Conservation (phyloP, 2,329 filamentous ascomycete genomes). For the Exserohilum rostratum region DNA sequence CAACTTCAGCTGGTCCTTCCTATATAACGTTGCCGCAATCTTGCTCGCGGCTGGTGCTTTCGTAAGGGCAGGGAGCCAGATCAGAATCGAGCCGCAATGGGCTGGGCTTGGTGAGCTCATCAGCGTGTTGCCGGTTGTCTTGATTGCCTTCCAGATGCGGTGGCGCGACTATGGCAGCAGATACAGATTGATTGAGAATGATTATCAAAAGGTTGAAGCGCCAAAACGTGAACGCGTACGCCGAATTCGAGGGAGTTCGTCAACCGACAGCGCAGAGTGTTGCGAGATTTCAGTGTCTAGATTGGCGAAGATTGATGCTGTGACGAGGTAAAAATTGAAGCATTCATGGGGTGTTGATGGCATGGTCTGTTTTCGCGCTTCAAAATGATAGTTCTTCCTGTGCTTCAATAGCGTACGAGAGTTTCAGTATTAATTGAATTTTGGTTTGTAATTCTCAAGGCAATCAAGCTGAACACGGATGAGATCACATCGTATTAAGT, state of each 20-base stretch:
- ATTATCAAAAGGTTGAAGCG: slow-evolving; percentile 13
- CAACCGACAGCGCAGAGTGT: slow-evolving; percentile 1
- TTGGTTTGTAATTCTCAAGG: neutral
- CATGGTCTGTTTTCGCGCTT: neutral
- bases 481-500: neutral
- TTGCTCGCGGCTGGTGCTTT: slow-evolving; percentile 65
- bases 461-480: neutral
- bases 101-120: slow-evolving; percentile 75
- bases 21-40: slow-evolving; percentile 74
- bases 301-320: slow-evolving; percentile 6
- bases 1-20: slow-evolving; percentile 73
- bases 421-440: neutral
- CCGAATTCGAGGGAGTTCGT: neutral
- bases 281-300: slow-evolving; percentile 7
- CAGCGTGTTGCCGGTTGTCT: slow-evolving; percentile 73
- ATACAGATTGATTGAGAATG: slow-evolving; percentile 26
- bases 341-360: neutral
- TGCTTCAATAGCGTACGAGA: neutral
- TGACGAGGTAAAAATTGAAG: neutral
- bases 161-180: slow-evolving; percentile 40
- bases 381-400: neutral
- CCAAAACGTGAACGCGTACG: slow-evolving; percentile 5
- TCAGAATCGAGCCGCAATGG: slow-evolving; percentile 66
- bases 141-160: slow-evolving; percentile 59
- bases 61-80: slow-evolving; percentile 48